Conservation (phyloP, 1,139 yeast genomes). For the Candida tetrigidarum region DNA sequence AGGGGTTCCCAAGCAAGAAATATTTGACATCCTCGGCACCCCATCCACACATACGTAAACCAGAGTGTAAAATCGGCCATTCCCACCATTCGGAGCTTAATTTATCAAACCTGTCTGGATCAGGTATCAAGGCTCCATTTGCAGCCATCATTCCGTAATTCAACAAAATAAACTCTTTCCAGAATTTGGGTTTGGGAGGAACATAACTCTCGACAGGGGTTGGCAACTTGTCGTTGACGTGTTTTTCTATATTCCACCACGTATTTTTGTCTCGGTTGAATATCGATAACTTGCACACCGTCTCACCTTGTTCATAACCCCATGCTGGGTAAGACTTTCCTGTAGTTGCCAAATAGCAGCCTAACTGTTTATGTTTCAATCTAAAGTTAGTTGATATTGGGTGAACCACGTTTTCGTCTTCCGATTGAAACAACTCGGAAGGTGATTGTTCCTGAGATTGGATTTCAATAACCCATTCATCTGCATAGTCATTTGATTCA, state of each 20-base stretch:
- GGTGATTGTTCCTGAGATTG: slow-evolving; percentile 61
- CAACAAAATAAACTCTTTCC: slow-evolving; percentile 69
- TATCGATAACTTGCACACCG: slow-evolving; percentile 62
- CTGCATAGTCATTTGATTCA: slow-evolving; percentile 57
- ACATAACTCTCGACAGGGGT: slow-evolving; percentile 43
- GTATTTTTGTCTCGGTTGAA: slow-evolving; percentile 63
- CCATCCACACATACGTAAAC: slow-evolving; percentile 78
- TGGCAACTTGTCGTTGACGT: slow-evolving; percentile 49
- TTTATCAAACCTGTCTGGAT: slow-evolving; percentile 65
- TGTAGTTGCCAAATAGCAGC: slow-evolving; percentile 76
- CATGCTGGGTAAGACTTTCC: slow-evolving; percentile 75
- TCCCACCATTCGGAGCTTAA: slow-evolving; percentile 80
- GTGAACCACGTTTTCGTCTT: slow-evolving; percentile 48
- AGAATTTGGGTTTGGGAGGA: slow-evolving; percentile 71
- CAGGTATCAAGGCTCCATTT: slow-evolving; percentile 77
- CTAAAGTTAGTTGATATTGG: slow-evolving; percentile 75
- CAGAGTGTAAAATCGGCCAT: slow-evolving; percentile 70
- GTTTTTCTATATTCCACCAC: slow-evolving; percentile 84
- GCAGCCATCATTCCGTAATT: slow-evolving; percentile 83
- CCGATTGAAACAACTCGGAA: slow-evolving; percentile 48
- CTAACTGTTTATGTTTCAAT: slow-evolving; percentile 60
- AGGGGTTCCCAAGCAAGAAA: slow-evolving; percentile 69
- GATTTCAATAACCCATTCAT: slow-evolving; percentile 75
- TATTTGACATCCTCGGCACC: slow-evolving; percentile 49
- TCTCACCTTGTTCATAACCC: slow-evolving; percentile 86